Evolutionary conservation across 768 basidiomycete species (phyloP).

Genomic region (Leucosporidium yakuticum): DNA sequence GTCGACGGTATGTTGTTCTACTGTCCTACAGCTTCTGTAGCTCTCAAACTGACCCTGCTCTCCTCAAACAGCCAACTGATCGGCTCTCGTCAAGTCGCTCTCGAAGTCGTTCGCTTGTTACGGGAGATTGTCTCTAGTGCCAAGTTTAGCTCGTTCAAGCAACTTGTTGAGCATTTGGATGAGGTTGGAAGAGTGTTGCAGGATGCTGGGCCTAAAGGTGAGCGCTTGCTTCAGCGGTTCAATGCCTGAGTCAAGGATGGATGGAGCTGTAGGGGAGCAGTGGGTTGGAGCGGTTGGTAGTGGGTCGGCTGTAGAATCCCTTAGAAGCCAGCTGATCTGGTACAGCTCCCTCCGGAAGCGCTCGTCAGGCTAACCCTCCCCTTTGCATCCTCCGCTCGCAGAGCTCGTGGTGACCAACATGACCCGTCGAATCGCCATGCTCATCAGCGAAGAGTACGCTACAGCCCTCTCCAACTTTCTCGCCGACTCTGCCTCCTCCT

Average conservation of each 20-base stretch:
- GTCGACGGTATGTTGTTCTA: slow-evolving; percentile 37
- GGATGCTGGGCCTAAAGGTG: slow-evolving; percentile 93
- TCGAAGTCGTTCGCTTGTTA: slow-evolving; percentile 81
- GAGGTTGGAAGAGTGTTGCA: slow-evolving; percentile 70
- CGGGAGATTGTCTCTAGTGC: slow-evolving; percentile 84
- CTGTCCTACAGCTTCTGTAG: slow-evolving; percentile 11
- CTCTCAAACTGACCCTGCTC: neutral
- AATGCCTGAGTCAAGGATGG: neutral
- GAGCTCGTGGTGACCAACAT: slow-evolving; percentile 95
- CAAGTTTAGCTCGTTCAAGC: slow-evolving; percentile 77
- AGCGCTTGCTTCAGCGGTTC: neutral
- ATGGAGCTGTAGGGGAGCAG: neutral
- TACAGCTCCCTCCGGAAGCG: neutral
- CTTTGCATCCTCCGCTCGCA: slow-evolving; percentile 43
- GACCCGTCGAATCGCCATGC: slow-evolving; percentile 82
- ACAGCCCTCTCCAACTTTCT: slow-evolving; percentile 55
- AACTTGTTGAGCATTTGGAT: slow-evolving; percentile 72
- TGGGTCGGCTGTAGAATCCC: neutral
- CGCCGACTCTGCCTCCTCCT: slow-evolving; percentile 15
- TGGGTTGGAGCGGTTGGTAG: neutral
- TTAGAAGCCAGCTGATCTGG: neutral
- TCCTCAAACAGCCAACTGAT: slow-evolving; percentile 65
- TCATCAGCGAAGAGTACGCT: slow-evolving; percentile 89
- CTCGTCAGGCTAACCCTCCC: neutral
- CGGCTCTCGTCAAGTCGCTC: slow-evolving; percentile 78